A percentile compares a stretch with the other conserved stretches of the same genome.
These are phyloP conservation scores for Nitzschia inconspicua DNA, from an alignment of 108 stramenopile species.

Conservation along the genomic window DNA sequence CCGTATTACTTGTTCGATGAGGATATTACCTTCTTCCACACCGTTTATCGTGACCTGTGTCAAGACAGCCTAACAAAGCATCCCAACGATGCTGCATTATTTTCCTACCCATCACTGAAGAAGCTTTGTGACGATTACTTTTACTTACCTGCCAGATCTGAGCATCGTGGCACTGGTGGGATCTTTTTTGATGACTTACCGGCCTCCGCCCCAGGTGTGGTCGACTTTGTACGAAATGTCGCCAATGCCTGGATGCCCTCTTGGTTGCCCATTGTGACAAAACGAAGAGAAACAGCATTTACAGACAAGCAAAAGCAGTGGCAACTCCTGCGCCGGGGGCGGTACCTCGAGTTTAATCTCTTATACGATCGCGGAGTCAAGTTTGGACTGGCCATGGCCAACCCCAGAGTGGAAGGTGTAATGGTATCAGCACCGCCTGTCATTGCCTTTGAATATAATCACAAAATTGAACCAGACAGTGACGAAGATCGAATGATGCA, in stretches of 20 bases:
- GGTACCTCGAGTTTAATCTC: slow-evolving; percentile 88
- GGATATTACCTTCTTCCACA: slow-evolving; percentile 80
- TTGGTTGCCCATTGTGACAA: slow-evolving; percentile 79
- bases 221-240: slow-evolving; percentile 71
- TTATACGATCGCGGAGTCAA: slow-evolving; percentile 89
- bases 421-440: slow-evolving; percentile 88
- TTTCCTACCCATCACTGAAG: slow-evolving; percentile 68
- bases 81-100: slow-evolving; percentile 27
- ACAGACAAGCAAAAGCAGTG: slow-evolving; percentile 81
- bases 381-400: slow-evolving; percentile 82
- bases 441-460: slow-evolving; percentile 87
- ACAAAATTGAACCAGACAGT: slow-evolving; percentile 58
- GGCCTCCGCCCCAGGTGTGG: slow-evolving; percentile 28
- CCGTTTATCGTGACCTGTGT: slow-evolving; percentile 56
- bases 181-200: slow-evolving; percentile 94
- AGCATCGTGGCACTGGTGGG: slow-evolving; percentile 93
- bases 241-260: slow-evolving; percentile 89
- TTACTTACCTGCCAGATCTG: slow-evolving; percentile 85
- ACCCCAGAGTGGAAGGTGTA: slow-evolving; percentile 86
- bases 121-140: slow-evolving; percentile 90
- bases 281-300: slow-evolving; percentile 40
- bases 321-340: slow-evolving; percentile 74
- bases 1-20: slow-evolving; percentile 89
- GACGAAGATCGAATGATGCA: slow-evolving; percentile 68
- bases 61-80: too few relatives aligned